Evolutionary conservation across 108 stramenopile species (phyloP), one percentile per base, ranked within the genome.

Genomic region (Cyclotella baltica): DNA sequence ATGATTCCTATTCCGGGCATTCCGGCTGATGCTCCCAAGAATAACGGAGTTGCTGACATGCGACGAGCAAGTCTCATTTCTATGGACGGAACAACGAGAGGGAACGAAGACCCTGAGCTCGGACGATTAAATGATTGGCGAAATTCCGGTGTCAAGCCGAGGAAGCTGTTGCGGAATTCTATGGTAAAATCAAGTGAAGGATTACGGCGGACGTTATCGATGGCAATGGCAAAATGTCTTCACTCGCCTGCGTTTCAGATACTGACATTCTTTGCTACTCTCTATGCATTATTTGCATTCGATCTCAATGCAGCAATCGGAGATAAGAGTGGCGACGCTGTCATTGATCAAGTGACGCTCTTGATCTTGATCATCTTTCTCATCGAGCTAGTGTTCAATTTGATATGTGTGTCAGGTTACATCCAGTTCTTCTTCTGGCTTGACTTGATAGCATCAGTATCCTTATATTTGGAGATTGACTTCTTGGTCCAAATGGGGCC

Each of bases 351-450:
- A 27, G 34, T 57, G 38, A 81, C 85, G 22, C 70, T 82, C 23
- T 23, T 61, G 29, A 71, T 72, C 23, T 73, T 85, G 29, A 36
- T 72, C 25, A 72, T 82, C 40, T 85, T 82, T 58, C 50, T 77
- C n/a, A 52, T 80, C 16, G 85, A 85, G 53, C 69, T 85, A 15
- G 38, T 76, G n/a, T 20, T 81, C 36, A 75, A 38, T 34, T 72
- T 76, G 37, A 43, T 67, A 4, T 82, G 80, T 25, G 36, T 78
- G 30, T 62, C 76, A 20, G 79, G 81, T 28, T 85, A 85, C 77
- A 69, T 78, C 29, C 76, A 85, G 27, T 85, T 82, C 57, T 85
- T 81, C 61, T 85, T 85, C 40, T 85, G 85, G 85, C 40, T 85
- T 3, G 85, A 85, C 55, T 22, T 82, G 34, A 38, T 76, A 9